phyloP scores from a whole-genome alignment of 140 eudicot species.

The Erigeron philadelphicus region DNA sequence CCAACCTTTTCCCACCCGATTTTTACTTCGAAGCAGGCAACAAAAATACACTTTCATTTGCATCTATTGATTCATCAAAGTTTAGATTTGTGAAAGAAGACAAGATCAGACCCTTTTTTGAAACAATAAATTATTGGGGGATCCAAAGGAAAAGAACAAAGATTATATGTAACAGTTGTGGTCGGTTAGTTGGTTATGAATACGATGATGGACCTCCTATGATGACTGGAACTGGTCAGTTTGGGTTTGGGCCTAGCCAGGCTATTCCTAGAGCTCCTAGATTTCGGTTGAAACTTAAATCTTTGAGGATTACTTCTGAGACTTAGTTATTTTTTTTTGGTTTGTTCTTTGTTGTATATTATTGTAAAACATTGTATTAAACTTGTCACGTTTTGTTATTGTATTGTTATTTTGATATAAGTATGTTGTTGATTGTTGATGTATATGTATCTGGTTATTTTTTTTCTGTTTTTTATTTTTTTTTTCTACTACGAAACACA shows the following conservation, averaged over 20 bases:
- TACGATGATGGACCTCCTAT: conserved; percentile 90
- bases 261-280: conserved; percentile 86
- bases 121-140: conserved; percentile 89
- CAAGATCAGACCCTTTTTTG: conserved; percentile 86
- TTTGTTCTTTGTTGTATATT: background rate
- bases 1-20: conserved; percentile 68
- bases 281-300: conserved; percentile 69
- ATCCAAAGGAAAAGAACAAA: conserved; percentile 77
- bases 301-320: conserved; percentile 43
- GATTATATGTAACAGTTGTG: conserved; percentile 65
- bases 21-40: conserved; percentile 96
- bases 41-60: conserved; percentile 68
- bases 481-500: too few relatives aligned
- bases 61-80: conserved; percentile 53
- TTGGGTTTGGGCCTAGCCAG: conserved; percentile 90
- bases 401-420: too few relatives aligned
- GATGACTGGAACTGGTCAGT: conserved; percentile 65
- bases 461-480: too few relatives aligned
- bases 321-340: conserved; percentile 28
- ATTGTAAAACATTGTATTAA: too few relatives aligned
- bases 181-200: conserved; percentile 49
- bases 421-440: too few relatives aligned
- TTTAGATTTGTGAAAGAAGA: conserved; percentile 68
- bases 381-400: too few relatives aligned
- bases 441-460: background rate